Percentiles rank a stretch among this genome's conserved stretches.
These are phyloP conservation scores for Earliella scabrosa DNA, from an alignment of 1,284 basidiomycete species.

Conservation along the genomic window DNA sequence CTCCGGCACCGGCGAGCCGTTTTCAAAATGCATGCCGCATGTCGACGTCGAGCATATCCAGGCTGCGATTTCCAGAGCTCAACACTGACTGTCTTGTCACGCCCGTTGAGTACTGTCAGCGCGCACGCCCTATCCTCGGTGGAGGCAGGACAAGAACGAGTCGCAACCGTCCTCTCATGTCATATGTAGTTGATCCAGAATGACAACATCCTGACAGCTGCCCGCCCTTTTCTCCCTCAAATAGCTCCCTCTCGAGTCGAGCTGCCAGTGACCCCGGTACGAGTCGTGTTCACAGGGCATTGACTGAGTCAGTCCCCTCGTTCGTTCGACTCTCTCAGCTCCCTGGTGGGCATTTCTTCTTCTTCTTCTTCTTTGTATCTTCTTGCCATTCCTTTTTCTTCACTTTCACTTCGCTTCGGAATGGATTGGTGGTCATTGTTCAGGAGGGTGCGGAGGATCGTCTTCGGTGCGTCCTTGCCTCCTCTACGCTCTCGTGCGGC, in stretches of 20 bases:
- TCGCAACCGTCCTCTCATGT: conserved; percentile 24
- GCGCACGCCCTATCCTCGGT: conserved; percentile 13
- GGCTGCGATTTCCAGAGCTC: no score
- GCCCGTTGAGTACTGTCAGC: conserved; percentile 19
- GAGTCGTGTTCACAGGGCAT: conserved; percentile 30
- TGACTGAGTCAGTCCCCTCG: conserved; percentile 38
- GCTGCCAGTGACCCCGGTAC: conserved; percentile 6
- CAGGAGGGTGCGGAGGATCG: conserved; percentile 30
- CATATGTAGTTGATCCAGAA: conserved; percentile 22
- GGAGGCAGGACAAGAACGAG: conserved; percentile 24
- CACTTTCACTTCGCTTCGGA: conserved; percentile 19
- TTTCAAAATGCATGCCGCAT: background rate
- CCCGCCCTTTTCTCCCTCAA: conserved; percentile 16
- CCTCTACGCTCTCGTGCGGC: background rate
- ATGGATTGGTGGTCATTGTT: conserved; percentile 42
- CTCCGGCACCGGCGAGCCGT: background rate
- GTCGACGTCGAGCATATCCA: background rate
- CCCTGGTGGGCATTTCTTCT: conserved; percentile 30
- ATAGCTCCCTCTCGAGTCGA: conserved; percentile 10
- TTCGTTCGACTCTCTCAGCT: conserved; percentile 30
- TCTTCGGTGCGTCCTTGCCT: conserved; percentile 35
- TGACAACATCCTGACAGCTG: conserved; percentile 18
- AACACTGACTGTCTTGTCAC: conserved; percentile 1
- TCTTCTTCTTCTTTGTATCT: conserved; percentile 9
- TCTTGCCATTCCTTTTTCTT: conserved; percentile 13